Percentiles rank a stretch among this genome's conserved stretches.
Conservation (phyloP, 768 basidiomycete genomes). For the Porpolomopsis calyptriformis region DNA sequence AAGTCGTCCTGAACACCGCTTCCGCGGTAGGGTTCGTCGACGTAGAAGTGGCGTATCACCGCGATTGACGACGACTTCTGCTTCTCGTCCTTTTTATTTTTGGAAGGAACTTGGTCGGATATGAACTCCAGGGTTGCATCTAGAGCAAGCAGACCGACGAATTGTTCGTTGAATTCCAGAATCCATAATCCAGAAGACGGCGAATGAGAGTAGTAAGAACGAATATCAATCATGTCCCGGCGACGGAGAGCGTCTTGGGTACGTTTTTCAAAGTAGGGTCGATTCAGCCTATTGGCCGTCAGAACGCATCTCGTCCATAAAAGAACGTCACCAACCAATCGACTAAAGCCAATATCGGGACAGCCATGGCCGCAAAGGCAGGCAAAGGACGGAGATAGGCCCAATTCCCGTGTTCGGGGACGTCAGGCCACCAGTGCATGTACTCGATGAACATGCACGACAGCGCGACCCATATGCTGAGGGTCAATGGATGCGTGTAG, state of each 20-base stretch:
- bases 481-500: conserved; percentile 45
- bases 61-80: no score
- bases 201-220: conserved; percentile 45
- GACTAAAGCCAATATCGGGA: conserved; percentile 53
- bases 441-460: conserved; percentile 48
- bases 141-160: conserved; percentile 61
- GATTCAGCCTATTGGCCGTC: conserved; percentile 46
- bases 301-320: not conserved
- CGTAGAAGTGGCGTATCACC: conserved; percentile 63
- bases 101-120: conserved; percentile 16
- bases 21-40: conserved; percentile 52
- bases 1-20: conserved; percentile 56
- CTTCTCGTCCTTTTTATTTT: conserved; percentile 24
- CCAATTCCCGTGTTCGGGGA: conserved; percentile 26
- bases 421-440: conserved; percentile 60
- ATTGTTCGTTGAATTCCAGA: conserved; percentile 44
- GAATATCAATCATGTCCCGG: conserved; percentile 44
- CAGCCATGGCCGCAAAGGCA: conserved; percentile 50
- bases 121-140: conserved; percentile 44
- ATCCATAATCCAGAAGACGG: conserved; percentile 63
- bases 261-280: conserved; percentile 51
- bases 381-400: conserved; percentile 54
- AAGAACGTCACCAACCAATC: conserved; percentile 58
- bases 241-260: conserved; percentile 41
- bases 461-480: conserved; percentile 51